These are phyloP conservation scores for Penicillium sp. DNA, from an alignment of 2,329 filamentous ascomycete genomes.

Conservation along the genomic window DNA sequence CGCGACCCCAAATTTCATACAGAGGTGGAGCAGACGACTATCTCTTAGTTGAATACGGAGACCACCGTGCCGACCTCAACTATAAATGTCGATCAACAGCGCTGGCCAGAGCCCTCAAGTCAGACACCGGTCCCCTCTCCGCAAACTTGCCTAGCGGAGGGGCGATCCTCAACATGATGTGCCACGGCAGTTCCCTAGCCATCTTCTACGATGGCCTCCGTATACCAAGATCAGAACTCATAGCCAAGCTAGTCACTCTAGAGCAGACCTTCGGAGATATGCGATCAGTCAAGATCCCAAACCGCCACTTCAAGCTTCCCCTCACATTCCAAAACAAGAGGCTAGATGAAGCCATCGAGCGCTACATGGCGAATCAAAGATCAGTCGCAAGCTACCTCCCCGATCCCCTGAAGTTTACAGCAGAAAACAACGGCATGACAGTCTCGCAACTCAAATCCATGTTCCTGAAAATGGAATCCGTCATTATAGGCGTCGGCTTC, in stretches of 20 bases:
- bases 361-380: slow-evolving; percentile 63
- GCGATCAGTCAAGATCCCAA: slow-evolving; percentile 42
- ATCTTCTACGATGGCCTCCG: slow-evolving; percentile 46
- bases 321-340: slow-evolving; percentile 42
- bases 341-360: slow-evolving; percentile 53
- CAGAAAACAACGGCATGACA: slow-evolving; percentile 55
- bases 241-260: slow-evolving; percentile 16
- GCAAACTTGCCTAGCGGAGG: not conserved
- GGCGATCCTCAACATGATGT: not conserved
- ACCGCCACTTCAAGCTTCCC: slow-evolving; percentile 47
- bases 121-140: not conserved
- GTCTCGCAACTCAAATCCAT: slow-evolving; percentile 52
- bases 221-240: not conserved
- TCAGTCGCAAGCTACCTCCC: slow-evolving; percentile 63
- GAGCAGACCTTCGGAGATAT: slow-evolving; percentile 44
- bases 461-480: slow-evolving; percentile 51
- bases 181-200: not conserved
- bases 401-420: slow-evolving; percentile 60
- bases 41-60: slow-evolving; percentile 59
- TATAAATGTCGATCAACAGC: slow-evolving; percentile 57
- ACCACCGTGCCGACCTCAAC: slow-evolving; percentile 58
- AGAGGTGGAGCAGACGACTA: slow-evolving; percentile 51
- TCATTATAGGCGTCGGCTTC: slow-evolving; percentile 57
- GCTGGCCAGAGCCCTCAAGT: slow-evolving; percentile 43
- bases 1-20: not conserved